Evolutionary conservation across 2,329 filamentous ascomycete species (phyloP), one percentile per base, ranked within the genome.

Genomic region (Aureobasidium sp.): DNA sequence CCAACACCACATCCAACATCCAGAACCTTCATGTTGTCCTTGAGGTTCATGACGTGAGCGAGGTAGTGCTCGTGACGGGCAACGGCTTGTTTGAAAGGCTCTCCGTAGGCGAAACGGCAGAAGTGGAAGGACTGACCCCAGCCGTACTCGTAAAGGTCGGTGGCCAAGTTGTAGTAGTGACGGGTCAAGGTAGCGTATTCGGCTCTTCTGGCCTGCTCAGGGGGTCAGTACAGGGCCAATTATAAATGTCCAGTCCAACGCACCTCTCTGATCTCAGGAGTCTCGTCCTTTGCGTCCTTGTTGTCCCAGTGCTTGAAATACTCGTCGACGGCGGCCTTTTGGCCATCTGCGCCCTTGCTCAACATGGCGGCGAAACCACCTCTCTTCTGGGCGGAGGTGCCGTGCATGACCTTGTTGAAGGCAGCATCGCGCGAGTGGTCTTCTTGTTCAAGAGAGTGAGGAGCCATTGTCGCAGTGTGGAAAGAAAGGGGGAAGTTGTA

Each of bases 121-220:
- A 99, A 97, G 79, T 99, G 93, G 84, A 99, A 99, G 55, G 88
- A 93, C 71, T 91, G 87, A 65, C 90, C 90, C 92, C 94, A 99
- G 70, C 92, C 94, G 70, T 96, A 94, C 81, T 97, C 94, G 81
- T 96, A 96, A 20, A 70, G 64, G 62, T 71, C 69, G 64, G 68
- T 71, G 53, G 69, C 67, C 61, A 71, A 63, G 65, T 70, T 72
- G 68, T 73, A 73, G 67, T 83, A 94, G 88, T 97, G 91, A 81
- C 90, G 87, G 52, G 93, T 97, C 73, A 97, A 79, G 39, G 91
- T 95, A 59, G 92, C 93, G 76, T 97, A 97, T 78, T 97, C 90
- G 64, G 87, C 88, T 71, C 87, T 68, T 72, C 83, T 68, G 78
- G 91, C 60, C 60, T 62, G 29, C 39, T 27, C 41, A 37, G 48